Evolutionary conservation across 257 asterid genomes (phyloP).

Genomic region (Penstemon newberryi): DNA sequence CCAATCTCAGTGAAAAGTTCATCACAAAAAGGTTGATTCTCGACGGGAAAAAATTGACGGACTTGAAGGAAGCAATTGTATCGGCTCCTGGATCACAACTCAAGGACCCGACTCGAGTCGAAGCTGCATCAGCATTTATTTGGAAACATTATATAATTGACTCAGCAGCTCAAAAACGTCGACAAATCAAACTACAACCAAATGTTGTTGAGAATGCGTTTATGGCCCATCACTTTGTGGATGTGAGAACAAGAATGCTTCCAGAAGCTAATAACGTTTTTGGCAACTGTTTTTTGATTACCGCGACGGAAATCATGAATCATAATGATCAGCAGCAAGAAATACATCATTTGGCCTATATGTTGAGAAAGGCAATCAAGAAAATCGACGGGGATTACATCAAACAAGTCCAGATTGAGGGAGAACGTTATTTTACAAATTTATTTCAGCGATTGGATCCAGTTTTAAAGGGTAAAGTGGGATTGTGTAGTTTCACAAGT

Average conservation of each 20-base stretch:
- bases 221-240: conserved; percentile 33
- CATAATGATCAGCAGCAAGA: background rate
- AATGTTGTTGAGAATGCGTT: background rate
- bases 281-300: conserved; percentile 26
- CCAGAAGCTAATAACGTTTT: conserved; percentile 11
- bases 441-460: background rate
- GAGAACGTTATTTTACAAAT: background rate
- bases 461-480: background rate
- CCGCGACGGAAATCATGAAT: background rate
- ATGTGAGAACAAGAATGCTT: conserved; percentile 33
- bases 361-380: conserved; percentile 25
- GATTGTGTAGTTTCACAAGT: conserved; percentile 32
- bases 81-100: conserved; percentile 18
- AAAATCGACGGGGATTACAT: conserved; percentile 26
- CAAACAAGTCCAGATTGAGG: background rate
- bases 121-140: background rate
- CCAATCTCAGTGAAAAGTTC: conserved; percentile 15
- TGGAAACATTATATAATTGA: conserved; percentile 30
- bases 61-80: conserved; percentile 11
- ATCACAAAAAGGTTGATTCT: conserved; percentile 25
- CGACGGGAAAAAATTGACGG: conserved; percentile 20
- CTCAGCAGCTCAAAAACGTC: background rate
- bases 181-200: background rate
- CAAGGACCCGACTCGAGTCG: conserved; percentile 34
- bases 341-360: conserved; percentile 16